Conservation (phyloP, 2,329 filamentous ascomycete species). For the Alternaria triticimaculans region DNA sequence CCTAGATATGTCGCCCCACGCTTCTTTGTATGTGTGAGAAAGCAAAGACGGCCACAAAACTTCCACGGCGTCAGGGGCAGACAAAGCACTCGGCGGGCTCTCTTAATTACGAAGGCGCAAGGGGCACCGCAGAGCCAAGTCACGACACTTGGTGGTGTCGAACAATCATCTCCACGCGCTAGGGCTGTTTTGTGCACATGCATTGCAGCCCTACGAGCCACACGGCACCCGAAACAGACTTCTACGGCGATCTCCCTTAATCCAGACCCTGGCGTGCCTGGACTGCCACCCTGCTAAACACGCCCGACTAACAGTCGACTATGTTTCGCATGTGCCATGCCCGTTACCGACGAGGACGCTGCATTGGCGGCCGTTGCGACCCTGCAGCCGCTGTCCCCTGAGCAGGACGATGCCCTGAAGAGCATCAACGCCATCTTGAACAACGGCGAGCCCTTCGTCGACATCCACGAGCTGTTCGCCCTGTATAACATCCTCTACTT, state of each 20-base stretch:
- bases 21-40: neutral
- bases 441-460: slow-evolving; percentile 49
- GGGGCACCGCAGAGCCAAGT: slow-evolving; percentile 32
- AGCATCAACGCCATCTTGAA: slow-evolving; percentile 49
- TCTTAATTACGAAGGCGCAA: slow-evolving; percentile 5
- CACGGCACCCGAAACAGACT: neutral
- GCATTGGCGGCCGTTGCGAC: slow-evolving; percentile 49
- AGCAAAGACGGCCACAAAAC: neutral
- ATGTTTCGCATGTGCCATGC: slow-evolving; percentile 39
- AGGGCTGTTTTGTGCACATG: neutral
- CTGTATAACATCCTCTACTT: slow-evolving; percentile 55
- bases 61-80: slow-evolving; percentile 3
- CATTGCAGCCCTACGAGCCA: slow-evolving; percentile 12
- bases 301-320: slow-evolving; percentile 3
- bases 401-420: slow-evolving; percentile 42
- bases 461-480: slow-evolving; percentile 51
- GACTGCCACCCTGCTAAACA: slow-evolving; percentile 4
- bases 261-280: slow-evolving; percentile 1
- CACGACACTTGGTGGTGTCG: slow-evolving; percentile 18
- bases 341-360: slow-evolving; percentile 51
- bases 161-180: slow-evolving; percentile 16
- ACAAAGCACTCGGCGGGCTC: neutral
- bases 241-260: slow-evolving; percentile 1
- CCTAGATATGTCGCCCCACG: slow-evolving; percentile 5
- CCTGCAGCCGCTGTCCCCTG: slow-evolving; percentile 40